Evolutionary conservation across 1,284 basidiomycete genomes (phyloP).

Genomic region (Salmacisia buchloeana): DNA sequence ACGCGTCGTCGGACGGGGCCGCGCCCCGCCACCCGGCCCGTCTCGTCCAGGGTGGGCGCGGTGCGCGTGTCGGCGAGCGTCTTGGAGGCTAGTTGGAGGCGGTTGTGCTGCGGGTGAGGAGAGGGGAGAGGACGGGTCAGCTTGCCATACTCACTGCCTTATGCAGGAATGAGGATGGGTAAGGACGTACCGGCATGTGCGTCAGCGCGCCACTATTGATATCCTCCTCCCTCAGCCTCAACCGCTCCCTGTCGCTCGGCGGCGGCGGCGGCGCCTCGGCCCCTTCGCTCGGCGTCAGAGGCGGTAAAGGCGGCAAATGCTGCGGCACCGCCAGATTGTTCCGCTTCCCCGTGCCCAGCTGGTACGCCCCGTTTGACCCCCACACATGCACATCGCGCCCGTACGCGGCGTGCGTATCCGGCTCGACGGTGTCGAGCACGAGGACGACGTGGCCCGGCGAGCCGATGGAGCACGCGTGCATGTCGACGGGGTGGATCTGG

Average conservation of each 20-base stretch:
- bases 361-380: slow-evolving; percentile 49
- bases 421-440: slow-evolving; percentile 40
- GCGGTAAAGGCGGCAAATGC: slow-evolving; percentile 55
- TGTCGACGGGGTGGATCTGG: slow-evolving; percentile 69
- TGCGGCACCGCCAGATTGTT: slow-evolving; percentile 67
- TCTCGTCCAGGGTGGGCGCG: not conserved
- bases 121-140: not conserved
- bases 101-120: slow-evolving; percentile 20
- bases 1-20: slow-evolving; percentile 24
- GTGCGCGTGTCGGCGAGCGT: slow-evolving; percentile 26
- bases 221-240: slow-evolving; percentile 30
- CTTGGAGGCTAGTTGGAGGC: slow-evolving; percentile 34
- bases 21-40: not conserved
- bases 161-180: not conserved
- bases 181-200: slow-evolving; percentile 31
- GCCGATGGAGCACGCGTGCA: slow-evolving; percentile 66
- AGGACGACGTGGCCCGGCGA: slow-evolving; percentile 59
- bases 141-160: not conserved
- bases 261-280: not conserved
- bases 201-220: slow-evolving; percentile 36
- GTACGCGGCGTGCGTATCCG: slow-evolving; percentile 46
- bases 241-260: slow-evolving; percentile 13
- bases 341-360: slow-evolving; percentile 70
- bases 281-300: slow-evolving; percentile 16
- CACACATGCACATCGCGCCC: slow-evolving; percentile 58